A percentile compares a stretch with the other conserved stretches of the same genome.
phyloP scores from a whole-genome alignment of 306 rosid species.

The Cyclanthera cordifolia region DNA sequence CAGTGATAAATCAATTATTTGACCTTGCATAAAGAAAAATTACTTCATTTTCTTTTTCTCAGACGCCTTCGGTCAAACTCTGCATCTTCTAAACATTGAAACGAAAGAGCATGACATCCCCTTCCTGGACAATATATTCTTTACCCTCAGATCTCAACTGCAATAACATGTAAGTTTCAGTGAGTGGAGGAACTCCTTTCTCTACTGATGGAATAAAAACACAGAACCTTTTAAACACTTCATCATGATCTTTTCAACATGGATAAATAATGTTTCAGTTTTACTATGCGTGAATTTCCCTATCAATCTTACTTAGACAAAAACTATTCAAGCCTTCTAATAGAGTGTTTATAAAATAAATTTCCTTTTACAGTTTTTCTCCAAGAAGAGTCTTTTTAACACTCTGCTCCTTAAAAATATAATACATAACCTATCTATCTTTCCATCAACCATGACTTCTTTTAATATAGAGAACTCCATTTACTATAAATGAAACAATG shows the following conservation, averaged over 20 bases:
- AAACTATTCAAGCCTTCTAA: not conserved
- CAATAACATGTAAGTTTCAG: slow-evolving; percentile 19
- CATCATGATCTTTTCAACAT: not conserved
- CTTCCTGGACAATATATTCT: slow-evolving; percentile 83
- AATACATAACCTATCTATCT: not conserved
- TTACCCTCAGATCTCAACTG: slow-evolving; percentile 96
- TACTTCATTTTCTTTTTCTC: not conserved
- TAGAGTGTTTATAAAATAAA: not conserved
- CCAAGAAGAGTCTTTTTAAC: not conserved
- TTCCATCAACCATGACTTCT: not conserved
- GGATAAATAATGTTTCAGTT: not conserved
- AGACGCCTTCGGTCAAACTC: not conserved
- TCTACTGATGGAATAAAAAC: not conserved
- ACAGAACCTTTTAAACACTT: not conserved
- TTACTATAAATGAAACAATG: not conserved
- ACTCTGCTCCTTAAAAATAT: not conserved
- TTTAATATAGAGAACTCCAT: not conserved
- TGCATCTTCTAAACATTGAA: slow-evolving; percentile 53
- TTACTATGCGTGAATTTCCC: not conserved
- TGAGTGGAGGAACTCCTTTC: not conserved
- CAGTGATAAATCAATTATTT: not conserved
- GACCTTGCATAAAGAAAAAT: not conserved
- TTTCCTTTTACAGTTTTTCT: not conserved
- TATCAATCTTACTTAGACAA: not conserved
- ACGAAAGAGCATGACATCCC: slow-evolving; percentile 92